phyloP scores from a whole-genome alignment of 257 asterid genomes.

The Hygrophila difformis region DNA sequence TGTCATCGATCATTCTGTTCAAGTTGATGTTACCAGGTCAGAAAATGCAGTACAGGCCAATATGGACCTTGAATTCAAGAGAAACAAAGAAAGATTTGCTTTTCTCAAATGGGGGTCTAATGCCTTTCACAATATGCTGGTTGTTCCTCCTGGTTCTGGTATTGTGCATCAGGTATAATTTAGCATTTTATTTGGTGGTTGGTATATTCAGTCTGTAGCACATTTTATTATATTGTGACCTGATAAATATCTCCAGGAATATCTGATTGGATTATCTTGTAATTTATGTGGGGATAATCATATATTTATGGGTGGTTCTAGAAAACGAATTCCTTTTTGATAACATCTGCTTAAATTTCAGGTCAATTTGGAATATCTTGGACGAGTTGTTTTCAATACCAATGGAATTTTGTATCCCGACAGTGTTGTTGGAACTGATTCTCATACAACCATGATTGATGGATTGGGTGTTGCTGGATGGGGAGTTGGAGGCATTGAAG shows the following conservation, averaged over 20 bases:
- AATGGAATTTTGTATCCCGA: slow-evolving; percentile 79
- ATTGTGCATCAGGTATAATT: slow-evolving; percentile 95
- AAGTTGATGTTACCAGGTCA: slow-evolving; percentile 83
- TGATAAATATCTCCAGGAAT: too few species aligned
- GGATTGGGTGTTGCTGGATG: slow-evolving; percentile 96
- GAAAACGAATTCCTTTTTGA: too few species aligned
- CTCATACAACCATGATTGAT: slow-evolving; percentile 94
- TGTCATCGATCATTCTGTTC: slow-evolving; percentile 92
- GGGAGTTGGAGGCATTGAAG: slow-evolving; percentile 99
- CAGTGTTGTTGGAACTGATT: slow-evolving; percentile 93
- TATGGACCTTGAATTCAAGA: slow-evolving; percentile 80
- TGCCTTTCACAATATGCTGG: slow-evolving; percentile 85
- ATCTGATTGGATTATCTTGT: too few species aligned
- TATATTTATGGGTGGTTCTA: neutral
- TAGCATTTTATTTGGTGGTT: too few species aligned
- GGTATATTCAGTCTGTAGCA: too few species aligned
- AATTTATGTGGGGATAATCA: too few species aligned
- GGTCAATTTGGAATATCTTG: slow-evolving; percentile 96
- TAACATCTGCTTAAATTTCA: too few species aligned
- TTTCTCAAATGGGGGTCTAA: slow-evolving; percentile 92
- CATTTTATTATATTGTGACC: too few species aligned
- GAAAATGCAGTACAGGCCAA: slow-evolving; percentile 91
- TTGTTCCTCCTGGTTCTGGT: slow-evolving; percentile 98
- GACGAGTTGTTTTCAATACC: slow-evolving; percentile 81
- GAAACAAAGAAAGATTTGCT: slow-evolving; percentile 89